These are phyloP conservation scores for Capronia epimyces DNA, from an alignment of 2,329 filamentous ascomycete species.

Conservation along the genomic window DNA sequence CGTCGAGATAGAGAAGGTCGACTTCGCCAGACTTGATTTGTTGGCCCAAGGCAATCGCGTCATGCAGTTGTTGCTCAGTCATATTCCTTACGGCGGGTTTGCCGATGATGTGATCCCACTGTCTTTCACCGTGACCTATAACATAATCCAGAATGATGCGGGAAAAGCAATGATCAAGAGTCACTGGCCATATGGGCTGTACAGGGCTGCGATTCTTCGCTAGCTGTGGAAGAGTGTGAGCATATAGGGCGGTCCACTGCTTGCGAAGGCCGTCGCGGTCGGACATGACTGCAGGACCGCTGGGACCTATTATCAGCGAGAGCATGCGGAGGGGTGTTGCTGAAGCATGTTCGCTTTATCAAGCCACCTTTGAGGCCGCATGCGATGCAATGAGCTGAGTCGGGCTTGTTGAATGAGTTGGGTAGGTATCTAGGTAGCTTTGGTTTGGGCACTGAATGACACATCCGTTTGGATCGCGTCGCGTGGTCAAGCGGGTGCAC, in stretches of 20 bases:
- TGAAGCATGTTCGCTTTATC: not conserved
- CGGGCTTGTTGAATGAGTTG: no score
- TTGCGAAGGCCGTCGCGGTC: slow-evolving; percentile 13
- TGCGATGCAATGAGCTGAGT: no score
- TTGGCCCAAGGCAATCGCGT: slow-evolving; percentile 38
- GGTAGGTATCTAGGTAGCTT: no score
- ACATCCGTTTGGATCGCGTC: no score
- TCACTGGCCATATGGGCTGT: slow-evolving; percentile 41
- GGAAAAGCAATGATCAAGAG: slow-evolving; percentile 29
- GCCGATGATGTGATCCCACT: slow-evolving; percentile 41
- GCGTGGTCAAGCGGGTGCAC: not conserved
- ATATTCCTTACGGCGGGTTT: slow-evolving; percentile 43
- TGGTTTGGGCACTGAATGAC: no score
- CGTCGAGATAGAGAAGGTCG: slow-evolving; percentile 38
- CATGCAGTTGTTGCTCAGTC: slow-evolving; percentile 35
- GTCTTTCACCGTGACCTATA: slow-evolving; percentile 35
- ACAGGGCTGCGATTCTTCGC: slow-evolving; percentile 23
- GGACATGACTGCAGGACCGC: slow-evolving; percentile 2
- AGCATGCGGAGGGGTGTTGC: not conserved
- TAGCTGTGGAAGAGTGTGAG: slow-evolving; percentile 28
- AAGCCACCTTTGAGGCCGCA: no score
- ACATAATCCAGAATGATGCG: slow-evolving; percentile 38
- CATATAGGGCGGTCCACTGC: slow-evolving; percentile 28
- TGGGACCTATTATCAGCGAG: not conserved
- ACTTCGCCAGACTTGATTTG: slow-evolving; percentile 36